Conservation (phyloP, 371 early-diverging fungal species). For the Mucor irregularis region DNA sequence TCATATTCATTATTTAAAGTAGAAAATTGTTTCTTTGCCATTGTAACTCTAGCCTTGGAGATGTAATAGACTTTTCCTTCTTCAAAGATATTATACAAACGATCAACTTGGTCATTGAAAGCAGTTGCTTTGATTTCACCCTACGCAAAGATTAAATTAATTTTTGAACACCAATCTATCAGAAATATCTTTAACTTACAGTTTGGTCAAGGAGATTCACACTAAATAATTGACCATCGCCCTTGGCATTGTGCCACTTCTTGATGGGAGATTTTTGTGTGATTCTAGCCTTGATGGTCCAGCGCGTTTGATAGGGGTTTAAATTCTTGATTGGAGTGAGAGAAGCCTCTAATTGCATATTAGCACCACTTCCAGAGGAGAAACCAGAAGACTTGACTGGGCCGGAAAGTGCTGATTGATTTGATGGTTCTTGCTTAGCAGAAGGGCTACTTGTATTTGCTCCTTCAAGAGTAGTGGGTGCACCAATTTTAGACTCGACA, state of each 20-base stretch:
- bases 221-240: conserved; percentile 90
- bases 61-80: conserved; percentile 85
- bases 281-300: conserved; percentile 92
- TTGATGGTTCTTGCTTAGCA: conserved; percentile 9
- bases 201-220: conserved; percentile 85
- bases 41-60: conserved; percentile 78
- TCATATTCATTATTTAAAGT: conserved; percentile 92
- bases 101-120: conserved; percentile 83
- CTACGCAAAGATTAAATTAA: conserved; percentile 21
- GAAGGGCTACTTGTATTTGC: conserved; percentile 10
- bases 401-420: not conserved
- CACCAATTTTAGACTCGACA: conserved; percentile 43
- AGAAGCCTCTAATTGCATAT: conserved; percentile 36
- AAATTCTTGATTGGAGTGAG: conserved; percentile 61
- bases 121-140: conserved; percentile 92
- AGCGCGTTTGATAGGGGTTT: conserved; percentile 82
- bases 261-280: conserved; percentile 83
- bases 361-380: conserved; percentile 66
- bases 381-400: not conserved
- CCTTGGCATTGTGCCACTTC: conserved; percentile 76
- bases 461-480: conserved; percentile 38
- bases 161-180: too few species aligned
- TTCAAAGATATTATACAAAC: conserved; percentile 72
- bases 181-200: conserved; percentile 30
- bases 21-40: conserved; percentile 87